phyloP scores from a whole-genome alignment of 371 early-diverging fungal genomes.

The Rhizopus delemar region DNA sequence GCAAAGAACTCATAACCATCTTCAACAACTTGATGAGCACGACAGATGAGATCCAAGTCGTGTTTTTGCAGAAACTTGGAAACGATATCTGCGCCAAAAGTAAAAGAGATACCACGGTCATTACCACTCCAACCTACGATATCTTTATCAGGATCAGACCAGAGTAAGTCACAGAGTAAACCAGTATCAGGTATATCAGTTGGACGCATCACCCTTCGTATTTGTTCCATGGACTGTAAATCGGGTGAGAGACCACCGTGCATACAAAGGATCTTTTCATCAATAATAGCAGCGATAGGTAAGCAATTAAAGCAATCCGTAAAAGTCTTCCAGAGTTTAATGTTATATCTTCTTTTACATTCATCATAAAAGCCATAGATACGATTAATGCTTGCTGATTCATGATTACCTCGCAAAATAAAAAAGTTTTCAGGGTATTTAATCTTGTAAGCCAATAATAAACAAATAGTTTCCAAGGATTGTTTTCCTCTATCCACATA shows the following conservation, averaged over 20 bases:
- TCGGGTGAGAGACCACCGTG: constrained; percentile 99
- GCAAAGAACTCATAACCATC: constrained; percentile 98
- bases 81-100: constrained; percentile 88
- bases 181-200: constrained; percentile 95
- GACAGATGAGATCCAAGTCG: constrained; percentile 89
- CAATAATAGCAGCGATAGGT: constrained; percentile 96
- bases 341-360: constrained; percentile 95
- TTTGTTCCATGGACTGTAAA: constrained; percentile 90
- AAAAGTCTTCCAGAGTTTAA: constrained; percentile 97
- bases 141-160: constrained; percentile 81
- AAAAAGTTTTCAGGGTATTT: constrained; percentile 97
- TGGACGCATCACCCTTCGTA: constrained; percentile 88
- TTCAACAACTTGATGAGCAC: constrained; percentile 98
- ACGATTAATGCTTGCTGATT: constrained; percentile 90
- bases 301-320: constrained; percentile 98
- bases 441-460: constrained; percentile 88
- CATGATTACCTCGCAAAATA: constrained; percentile 95
- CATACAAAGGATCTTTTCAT: constrained; percentile 96
- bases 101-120: constrained; percentile 93
- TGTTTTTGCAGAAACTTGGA: constrained; percentile 82
- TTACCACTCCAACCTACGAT: constrained; percentile 91
- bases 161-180: constrained; percentile 77
- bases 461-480: constrained; percentile 74
- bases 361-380: constrained; percentile 99
- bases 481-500: constrained; percentile 96